Conservation (phyloP, 2,329 filamentous ascomycete species). For the Claviceps sp. region DNA sequence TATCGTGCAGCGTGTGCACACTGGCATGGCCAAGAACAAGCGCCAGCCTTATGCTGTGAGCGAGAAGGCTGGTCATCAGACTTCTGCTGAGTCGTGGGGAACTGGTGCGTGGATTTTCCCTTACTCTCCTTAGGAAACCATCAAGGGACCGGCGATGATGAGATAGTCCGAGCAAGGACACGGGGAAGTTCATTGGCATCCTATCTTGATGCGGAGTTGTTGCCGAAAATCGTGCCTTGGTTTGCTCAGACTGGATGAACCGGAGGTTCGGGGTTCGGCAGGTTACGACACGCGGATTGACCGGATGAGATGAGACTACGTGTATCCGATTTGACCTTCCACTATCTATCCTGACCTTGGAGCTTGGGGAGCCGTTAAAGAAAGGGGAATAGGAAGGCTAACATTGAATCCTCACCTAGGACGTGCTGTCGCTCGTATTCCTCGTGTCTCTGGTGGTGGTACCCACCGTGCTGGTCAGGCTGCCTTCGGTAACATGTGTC, state of each 20-base stretch:
- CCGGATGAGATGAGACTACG: not conserved
- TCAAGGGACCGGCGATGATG: not conserved
- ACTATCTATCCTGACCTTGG: not conserved
- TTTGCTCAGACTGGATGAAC: not conserved
- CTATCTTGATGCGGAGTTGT: not conserved
- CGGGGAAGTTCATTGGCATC: too few species aligned
- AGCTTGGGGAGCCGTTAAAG: not conserved
- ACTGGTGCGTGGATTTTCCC: slow-evolving; percentile 58
- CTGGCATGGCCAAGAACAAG: slow-evolving; percentile 99
- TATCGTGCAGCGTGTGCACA: slow-evolving; percentile 98
- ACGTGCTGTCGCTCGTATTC: slow-evolving; percentile 99
- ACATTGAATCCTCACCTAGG: slow-evolving; percentile 37
- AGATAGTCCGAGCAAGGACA: not conserved
- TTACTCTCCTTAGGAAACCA: too few species aligned
- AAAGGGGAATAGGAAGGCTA: not conserved
- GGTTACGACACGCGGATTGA: not conserved
- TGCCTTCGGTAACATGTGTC: slow-evolving; percentile 99
- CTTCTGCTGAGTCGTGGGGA: slow-evolving; percentile 99
- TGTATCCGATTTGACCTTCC: not conserved
- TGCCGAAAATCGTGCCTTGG: not conserved
- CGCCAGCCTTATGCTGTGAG: slow-evolving; percentile 98
- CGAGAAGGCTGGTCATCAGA: slow-evolving; percentile 99
- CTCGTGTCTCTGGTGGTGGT: slow-evolving; percentile 99
- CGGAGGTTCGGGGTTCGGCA: too few species aligned
- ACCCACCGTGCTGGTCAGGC: slow-evolving; percentile 99